Evolutionary conservation across 106 monocot genomes (phyloP).

Genomic region (Xerophyta viscosa): DNA sequence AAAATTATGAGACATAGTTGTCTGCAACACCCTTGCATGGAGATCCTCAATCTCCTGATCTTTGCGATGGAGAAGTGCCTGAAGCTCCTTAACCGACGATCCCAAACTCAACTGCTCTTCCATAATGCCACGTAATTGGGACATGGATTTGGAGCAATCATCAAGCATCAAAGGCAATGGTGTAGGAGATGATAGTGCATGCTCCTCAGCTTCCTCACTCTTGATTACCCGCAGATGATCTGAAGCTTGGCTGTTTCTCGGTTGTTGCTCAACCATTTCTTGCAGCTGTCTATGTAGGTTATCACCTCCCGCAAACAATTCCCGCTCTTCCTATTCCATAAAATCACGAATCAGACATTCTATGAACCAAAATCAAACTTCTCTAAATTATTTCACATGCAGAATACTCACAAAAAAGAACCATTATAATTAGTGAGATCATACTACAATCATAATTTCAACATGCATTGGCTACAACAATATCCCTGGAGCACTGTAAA

Average conservation of each 20-base stretch:
- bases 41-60: constrained; percentile 70
- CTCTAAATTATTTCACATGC: too few relatives aligned
- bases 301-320: constrained; percentile 48
- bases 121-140: constrained; percentile 27
- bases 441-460: too few relatives aligned
- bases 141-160: constrained; percentile 53
- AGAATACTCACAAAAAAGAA: too few relatives aligned
- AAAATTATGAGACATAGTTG: constrained; percentile 40
- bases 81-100: constrained; percentile 24
- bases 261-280: constrained; percentile 5
- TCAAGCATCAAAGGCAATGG: constrained; percentile 52
- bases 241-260: too few relatives aligned
- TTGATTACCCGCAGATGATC: too few relatives aligned
- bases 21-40: constrained; percentile 31
- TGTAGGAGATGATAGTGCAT: constrained; percentile 14
- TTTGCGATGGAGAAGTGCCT: constrained; percentile 28
- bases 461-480: too few relatives aligned
- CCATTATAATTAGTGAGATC: too few relatives aligned
- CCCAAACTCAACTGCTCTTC: constrained; percentile 31
- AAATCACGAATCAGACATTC: not conserved
- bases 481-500: too few relatives aligned
- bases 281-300: constrained; percentile 36
- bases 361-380: too few relatives aligned
- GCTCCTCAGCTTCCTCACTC: constrained; percentile 13
- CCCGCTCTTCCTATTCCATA: constrained; percentile 71